Percentiles rank a stretch among this genome's conserved stretches.
Conservation (phyloP, 2,329 filamentous ascomycete genomes). For the Microdochium nivale region DNA sequence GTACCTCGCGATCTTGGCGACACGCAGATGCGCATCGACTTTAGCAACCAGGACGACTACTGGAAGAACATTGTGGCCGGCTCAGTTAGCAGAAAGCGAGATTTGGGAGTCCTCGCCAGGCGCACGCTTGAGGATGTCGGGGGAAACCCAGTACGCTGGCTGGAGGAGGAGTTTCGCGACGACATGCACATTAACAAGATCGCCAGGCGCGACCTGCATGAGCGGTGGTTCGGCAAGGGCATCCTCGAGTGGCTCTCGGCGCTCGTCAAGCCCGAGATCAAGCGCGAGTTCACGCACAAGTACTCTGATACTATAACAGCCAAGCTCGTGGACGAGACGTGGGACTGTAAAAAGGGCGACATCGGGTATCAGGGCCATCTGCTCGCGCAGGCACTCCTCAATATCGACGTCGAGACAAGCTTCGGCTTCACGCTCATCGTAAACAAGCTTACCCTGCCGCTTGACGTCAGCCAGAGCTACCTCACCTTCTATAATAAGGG, state of each 20-base stretch:
- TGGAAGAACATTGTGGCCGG: constrained; percentile 22
- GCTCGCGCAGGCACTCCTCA: constrained; percentile 9
- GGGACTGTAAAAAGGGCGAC: constrained; percentile 7
- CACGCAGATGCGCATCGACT: constrained; percentile 29
- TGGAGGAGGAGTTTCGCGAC: constrained; percentile 28
- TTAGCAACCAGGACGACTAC: constrained; percentile 25
- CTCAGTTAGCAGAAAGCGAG: constrained; percentile 12
- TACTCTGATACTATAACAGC: constrained; percentile 14
- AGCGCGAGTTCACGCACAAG: constrained; percentile 14
- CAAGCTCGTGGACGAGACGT: constrained; percentile 14
- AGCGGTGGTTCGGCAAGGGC: constrained; percentile 24
- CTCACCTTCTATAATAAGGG: constrained; percentile 16
- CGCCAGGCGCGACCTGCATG: constrained; percentile 18
- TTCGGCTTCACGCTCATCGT: constrained; percentile 20
- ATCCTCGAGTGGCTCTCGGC: constrained; percentile 20
- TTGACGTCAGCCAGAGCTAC: constrained; percentile 17
- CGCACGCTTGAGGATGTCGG: constrained; percentile 17
- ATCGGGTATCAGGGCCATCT: constrained; percentile 8
- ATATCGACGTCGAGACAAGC: constrained; percentile 13
- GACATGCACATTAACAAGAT: constrained; percentile 19
- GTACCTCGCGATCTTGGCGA: constrained; percentile 21
- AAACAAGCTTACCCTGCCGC: constrained; percentile 8
- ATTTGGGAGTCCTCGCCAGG: constrained; percentile 10
- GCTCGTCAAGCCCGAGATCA: constrained; percentile 14
- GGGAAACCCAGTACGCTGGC: constrained; percentile 23